Conservation (phyloP, 371 early-diverging fungal genomes). For the Lichtheimia ramosa region DNA sequence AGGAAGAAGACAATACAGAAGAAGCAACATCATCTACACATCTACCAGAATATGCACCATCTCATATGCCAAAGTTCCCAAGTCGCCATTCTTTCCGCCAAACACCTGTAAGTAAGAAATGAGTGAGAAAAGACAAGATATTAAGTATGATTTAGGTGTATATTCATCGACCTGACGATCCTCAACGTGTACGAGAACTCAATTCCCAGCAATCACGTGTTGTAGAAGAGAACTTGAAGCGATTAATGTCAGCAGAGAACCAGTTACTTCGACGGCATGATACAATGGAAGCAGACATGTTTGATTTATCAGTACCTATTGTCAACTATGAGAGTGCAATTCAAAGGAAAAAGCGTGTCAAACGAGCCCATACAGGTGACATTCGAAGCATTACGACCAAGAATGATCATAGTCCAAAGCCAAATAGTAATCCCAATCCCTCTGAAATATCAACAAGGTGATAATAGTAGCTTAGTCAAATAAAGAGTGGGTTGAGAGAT, state of each 20-base stretch:
- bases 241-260: slow-evolving; percentile 58
- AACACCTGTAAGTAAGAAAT: slow-evolving; percentile 51
- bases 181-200: slow-evolving; percentile 59
- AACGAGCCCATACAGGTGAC: slow-evolving; percentile 5
- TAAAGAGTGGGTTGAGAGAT: too few relatives aligned
- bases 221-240: slow-evolving; percentile 63
- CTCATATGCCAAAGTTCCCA: slow-evolving; percentile 58
- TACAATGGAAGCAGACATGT: slow-evolving; percentile 1
- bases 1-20: slow-evolving; percentile 36
- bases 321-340: slow-evolving; percentile 56
- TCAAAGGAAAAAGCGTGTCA: slow-evolving; percentile 44
- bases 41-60: slow-evolving; percentile 49
- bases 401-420: neutral
- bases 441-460: too few relatives aligned
- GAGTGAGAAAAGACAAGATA: neutral
- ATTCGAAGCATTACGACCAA: neutral
- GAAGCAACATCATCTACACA: slow-evolving; percentile 5
- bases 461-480: too few relatives aligned
- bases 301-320: slow-evolving; percentile 38
- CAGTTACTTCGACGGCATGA: slow-evolving; percentile 35
- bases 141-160: slow-evolving; percentile 40
- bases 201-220: slow-evolving; percentile 65
- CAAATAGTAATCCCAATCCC: neutral
- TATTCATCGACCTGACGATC: slow-evolving; percentile 59
- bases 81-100: slow-evolving; percentile 62